These are phyloP conservation scores for Phytophthora sansomeana DNA, from an alignment of 352 stramenopile species.

Conservation along the genomic window DNA sequence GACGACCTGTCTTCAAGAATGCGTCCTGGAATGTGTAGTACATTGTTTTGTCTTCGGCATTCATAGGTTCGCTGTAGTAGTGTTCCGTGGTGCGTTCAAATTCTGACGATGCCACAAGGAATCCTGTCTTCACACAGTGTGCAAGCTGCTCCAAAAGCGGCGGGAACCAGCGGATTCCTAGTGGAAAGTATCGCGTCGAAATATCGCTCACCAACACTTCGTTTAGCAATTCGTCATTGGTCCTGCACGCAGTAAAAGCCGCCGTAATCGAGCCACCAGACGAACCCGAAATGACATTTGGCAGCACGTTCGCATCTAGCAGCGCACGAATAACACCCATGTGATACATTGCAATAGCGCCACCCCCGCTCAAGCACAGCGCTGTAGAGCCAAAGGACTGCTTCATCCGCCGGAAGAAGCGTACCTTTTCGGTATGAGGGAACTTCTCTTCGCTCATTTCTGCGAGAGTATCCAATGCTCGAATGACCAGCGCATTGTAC, in stretches of 20 bases:
- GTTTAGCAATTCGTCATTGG: conserved; percentile 79
- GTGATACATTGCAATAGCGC: conserved; percentile 95
- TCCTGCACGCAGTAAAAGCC: conserved; percentile 86
- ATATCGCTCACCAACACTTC: conserved; percentile 62
- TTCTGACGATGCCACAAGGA: conserved; percentile 87
- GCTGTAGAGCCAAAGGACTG: conserved; percentile 91
- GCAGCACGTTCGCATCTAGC: conserved; percentile 86
- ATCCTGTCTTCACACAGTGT: conserved; percentile 89
- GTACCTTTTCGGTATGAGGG: conserved; percentile 48
- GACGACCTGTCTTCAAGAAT: conserved; percentile 91
- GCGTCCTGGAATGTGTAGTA: conserved; percentile 95
- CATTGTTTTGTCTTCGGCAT: conserved; percentile 53
- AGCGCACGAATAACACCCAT: conserved; percentile 92
- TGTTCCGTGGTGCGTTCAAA: conserved; percentile 91
- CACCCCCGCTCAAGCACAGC: conserved; percentile 92
- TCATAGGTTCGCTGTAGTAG: conserved; percentile 88
- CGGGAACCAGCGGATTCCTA: conserved; percentile 82
- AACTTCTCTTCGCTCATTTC: conserved; percentile 41
- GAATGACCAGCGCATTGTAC: conserved; percentile 56
- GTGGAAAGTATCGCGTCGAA: conserved; percentile 59
- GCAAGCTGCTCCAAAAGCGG: conserved; percentile 84
- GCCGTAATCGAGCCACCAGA: conserved; percentile 93
- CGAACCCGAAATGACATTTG: conserved; percentile 94
- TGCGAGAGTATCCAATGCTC: conserved; percentile 55
- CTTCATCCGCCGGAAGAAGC: conserved; percentile 68